A percentile compares a stretch with the other conserved stretches of the same genome.
Evolutionary conservation across 441 rosid species (phyloP).

Genomic region (Aleurites moluccanus): DNA sequence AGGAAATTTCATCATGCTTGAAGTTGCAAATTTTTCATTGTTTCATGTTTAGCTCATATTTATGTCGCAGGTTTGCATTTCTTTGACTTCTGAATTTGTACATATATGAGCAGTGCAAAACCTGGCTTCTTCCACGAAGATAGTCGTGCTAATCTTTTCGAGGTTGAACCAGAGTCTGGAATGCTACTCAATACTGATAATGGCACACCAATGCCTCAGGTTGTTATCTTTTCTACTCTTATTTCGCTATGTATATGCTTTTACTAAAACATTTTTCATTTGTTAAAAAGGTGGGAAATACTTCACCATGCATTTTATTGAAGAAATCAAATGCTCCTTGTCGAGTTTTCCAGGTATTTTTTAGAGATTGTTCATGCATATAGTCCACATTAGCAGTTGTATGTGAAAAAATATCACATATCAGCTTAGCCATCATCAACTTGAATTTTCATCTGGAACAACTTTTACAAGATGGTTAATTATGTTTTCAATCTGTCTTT

Average conservation of each 20-base stretch:
- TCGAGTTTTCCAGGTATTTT: conserved; percentile 71
- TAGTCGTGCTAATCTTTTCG: conserved; percentile 83
- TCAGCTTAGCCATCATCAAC: neutral
- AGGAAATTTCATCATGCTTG: neutral
- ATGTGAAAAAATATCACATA: neutral
- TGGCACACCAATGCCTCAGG: conserved; percentile 96
- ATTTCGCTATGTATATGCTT: conserved; percentile 1
- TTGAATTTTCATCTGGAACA: neutral
- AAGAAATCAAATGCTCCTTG: conserved; percentile 46
- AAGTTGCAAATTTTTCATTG: neutral
- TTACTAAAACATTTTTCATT: neutral
- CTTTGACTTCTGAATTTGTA: conserved; percentile 20
- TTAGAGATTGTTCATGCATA: conserved; percentile 5
- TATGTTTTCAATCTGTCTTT: conserved; percentile 18
- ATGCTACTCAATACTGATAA: conserved; percentile 94
- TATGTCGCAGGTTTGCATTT: neutral
- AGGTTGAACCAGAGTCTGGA: conserved; percentile 85
- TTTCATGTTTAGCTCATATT: neutral
- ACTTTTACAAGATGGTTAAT: conserved; percentile 1
- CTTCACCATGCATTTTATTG: conserved; percentile 40
- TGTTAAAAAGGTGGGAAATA: conserved; percentile 63
- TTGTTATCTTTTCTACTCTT: conserved; percentile 21
- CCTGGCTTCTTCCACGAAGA: conserved; percentile 97
- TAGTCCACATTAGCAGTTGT: neutral
- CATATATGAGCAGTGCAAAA: conserved; percentile 61